Conservation (phyloP, 176 grass and related monocot genomes). For the Themeda triandra region DNA sequence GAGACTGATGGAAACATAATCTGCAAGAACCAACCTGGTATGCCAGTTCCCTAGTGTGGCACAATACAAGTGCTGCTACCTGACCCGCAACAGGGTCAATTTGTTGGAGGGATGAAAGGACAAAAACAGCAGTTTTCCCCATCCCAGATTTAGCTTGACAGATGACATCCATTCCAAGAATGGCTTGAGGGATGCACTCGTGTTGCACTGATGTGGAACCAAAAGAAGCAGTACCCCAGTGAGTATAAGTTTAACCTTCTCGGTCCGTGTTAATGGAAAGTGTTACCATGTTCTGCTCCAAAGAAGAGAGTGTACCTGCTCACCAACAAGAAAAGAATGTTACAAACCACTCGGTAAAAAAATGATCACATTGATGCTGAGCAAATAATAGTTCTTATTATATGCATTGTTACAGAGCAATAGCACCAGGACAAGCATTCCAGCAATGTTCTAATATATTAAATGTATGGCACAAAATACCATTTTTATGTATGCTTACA, state of each 20-base stretch:
- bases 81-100: constrained; percentile 91
- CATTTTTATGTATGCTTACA: too few relatives aligned
- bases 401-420: neutral
- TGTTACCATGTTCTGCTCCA: constrained; percentile 80
- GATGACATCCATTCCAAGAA: constrained; percentile 98
- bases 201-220: constrained; percentile 98
- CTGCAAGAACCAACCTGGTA: constrained; percentile 58
- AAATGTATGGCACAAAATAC: neutral
- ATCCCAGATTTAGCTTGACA: constrained; percentile 99
- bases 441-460: too few relatives aligned
- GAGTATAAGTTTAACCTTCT: constrained; percentile 87
- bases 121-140: constrained; percentile 98
- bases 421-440: too few relatives aligned
- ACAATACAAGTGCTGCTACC: constrained; percentile 83
- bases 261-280: constrained; percentile 87
- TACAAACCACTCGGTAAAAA: neutral
- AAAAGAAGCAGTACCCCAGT: constrained; percentile 93
- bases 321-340: neutral
- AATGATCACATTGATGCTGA: neutral
- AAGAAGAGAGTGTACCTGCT: constrained; percentile 85
- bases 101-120: constrained; percentile 91
- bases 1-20: neutral
- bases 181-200: constrained; percentile 99
- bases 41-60: constrained; percentile 91
- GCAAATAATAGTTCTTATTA: neutral